Percentiles rank a stretch among this genome's conserved stretches.
Conservation (phyloP, 805 yeast genomes). For the Candida ovalis region DNA sequence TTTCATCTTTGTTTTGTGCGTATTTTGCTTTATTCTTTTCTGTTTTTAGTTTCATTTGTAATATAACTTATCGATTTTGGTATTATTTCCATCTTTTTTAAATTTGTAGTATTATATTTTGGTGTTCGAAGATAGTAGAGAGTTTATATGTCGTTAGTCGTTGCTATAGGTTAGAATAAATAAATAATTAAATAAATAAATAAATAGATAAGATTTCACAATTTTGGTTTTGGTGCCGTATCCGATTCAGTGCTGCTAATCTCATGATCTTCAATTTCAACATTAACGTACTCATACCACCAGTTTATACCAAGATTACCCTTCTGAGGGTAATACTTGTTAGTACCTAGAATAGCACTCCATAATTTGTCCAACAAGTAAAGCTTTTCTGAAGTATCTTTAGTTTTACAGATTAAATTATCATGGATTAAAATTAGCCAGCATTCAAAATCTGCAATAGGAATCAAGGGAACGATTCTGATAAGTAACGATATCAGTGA, state of each 20-base stretch:
- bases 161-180: neutral
- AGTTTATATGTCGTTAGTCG: neutral
- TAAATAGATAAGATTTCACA: neutral
- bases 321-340: constrained; percentile 54
- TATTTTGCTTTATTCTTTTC: neutral
- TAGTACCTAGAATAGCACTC: constrained; percentile 45
- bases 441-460: constrained; percentile 34
- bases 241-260: neutral
- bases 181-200: neutral
- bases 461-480: constrained; percentile 50
- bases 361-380: constrained; percentile 43
- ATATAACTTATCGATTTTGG: neutral
- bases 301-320: constrained; percentile 52
- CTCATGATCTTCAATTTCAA: constrained; percentile 5
- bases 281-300: constrained; percentile 52
- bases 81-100: too few relatives aligned
- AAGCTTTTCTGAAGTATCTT: constrained; percentile 31
- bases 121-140: too few relatives aligned
- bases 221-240: neutral
- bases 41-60: neutral
- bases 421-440: constrained; percentile 49
- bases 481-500: constrained; percentile 46
- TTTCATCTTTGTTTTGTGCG: neutral
- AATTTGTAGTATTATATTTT: too few relatives aligned
- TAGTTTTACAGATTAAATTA: constrained; percentile 26